Percentiles rank a stretch among this genome's conserved stretches.
These are phyloP conservation scores for Alternaria sp. DNA, from an alignment of 2,329 filamentous ascomycete genomes.

Conservation along the genomic window DNA sequence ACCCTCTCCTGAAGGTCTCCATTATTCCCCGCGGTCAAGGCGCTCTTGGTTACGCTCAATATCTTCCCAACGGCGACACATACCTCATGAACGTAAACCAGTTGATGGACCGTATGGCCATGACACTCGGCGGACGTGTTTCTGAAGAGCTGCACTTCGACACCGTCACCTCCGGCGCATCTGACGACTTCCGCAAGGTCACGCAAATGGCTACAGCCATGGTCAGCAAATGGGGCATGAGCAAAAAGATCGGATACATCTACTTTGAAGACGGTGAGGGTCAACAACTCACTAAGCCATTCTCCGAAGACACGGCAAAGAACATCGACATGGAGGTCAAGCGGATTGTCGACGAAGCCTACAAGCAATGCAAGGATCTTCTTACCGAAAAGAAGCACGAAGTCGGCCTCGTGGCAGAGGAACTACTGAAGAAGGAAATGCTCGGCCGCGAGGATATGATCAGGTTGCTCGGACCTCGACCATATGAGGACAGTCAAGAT, in stretches of 20 bases:
- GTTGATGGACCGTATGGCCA: constrained; percentile 99
- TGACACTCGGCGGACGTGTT: constrained; percentile 95
- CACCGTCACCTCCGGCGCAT: constrained; percentile 92
- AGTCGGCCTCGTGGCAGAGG: constrained; percentile 89
- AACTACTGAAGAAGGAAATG: constrained; percentile 90
- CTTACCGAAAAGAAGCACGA: constrained; percentile 86
- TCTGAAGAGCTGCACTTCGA: constrained; percentile 97
- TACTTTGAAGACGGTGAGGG: constrained; percentile 86
- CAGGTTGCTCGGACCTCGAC: constrained; percentile 81
- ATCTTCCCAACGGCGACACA: constrained; percentile 88
- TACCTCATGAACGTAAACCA: constrained; percentile 97
- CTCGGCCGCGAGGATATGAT: constrained; percentile 92
- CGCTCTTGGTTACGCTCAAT: constrained; percentile 94
- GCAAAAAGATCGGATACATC: constrained; percentile 87
- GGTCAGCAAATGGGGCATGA: constrained; percentile 99
- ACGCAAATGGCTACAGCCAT: constrained; percentile 94
- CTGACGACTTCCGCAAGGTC: constrained; percentile 98
- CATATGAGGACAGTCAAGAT: constrained; percentile 84
- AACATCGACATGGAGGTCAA: constrained; percentile 92
- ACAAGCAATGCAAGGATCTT: constrained; percentile 86
- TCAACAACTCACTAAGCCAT: constrained; percentile 89
- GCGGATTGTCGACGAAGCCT: constrained; percentile 89
- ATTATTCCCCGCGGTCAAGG: constrained; percentile 97
- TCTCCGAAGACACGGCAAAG: constrained; percentile 91
- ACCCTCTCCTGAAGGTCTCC: constrained; percentile 95